phyloP scores from a whole-genome alignment of 1,284 basidiomycete genomes.

The Porodaedalea pini region DNA sequence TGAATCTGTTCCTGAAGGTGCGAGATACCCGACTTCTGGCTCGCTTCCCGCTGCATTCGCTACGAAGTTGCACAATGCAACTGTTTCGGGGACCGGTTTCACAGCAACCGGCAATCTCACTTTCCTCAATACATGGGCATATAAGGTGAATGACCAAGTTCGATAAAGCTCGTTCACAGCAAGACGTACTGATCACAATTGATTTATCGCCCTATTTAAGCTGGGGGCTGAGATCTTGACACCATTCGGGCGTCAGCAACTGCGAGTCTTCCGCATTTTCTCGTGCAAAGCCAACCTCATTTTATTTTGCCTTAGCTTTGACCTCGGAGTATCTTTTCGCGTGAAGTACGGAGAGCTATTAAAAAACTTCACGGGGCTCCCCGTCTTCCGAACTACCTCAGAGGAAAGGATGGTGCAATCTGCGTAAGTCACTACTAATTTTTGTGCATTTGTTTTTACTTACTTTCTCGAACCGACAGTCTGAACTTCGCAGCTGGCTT shows the following conservation, averaged over 20 bases:
- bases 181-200: neutral
- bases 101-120: slow-evolving; percentile 30
- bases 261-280: slow-evolving; percentile 33
- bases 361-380: slow-evolving; percentile 47
- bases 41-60: slow-evolving; percentile 13
- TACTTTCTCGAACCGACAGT: slow-evolving; percentile 25
- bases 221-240: slow-evolving; percentile 55
- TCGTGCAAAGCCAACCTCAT: neutral
- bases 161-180: neutral
- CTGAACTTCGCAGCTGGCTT: slow-evolving; percentile 58
- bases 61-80: slow-evolving; percentile 18
- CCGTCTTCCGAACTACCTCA: slow-evolving; percentile 60
- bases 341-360: slow-evolving; percentile 57
- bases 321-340: slow-evolving; percentile 46
- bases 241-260: slow-evolving; percentile 52
- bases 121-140: slow-evolving; percentile 38
- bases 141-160: slow-evolving; percentile 15
- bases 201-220: slow-evolving; percentile 40
- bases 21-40: slow-evolving; percentile 19
- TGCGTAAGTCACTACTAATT: slow-evolving; percentile 36
- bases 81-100: slow-evolving; percentile 16
- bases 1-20: neutral
- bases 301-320: slow-evolving; percentile 36
- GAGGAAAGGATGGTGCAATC: slow-evolving; percentile 53
- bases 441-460: neutral